phyloP scores from a whole-genome alignment of 176 grass and related monocot species.

The Oryza meyeriana region DNA sequence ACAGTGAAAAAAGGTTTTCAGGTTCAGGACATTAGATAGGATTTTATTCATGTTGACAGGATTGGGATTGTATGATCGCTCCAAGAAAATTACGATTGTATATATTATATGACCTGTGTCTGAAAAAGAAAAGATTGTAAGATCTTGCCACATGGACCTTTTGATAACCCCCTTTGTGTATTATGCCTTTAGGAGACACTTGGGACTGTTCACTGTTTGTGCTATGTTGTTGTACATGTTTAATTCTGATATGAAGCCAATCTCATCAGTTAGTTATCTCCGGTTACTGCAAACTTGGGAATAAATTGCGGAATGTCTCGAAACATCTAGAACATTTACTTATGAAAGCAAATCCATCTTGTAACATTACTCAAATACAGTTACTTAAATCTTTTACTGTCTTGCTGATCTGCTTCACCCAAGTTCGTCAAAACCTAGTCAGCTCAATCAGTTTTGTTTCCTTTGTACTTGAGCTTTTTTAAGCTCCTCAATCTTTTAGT shows the following conservation, averaged over 20 bases:
- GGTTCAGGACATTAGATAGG: neutral
- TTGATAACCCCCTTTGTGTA: neutral
- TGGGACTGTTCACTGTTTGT: neutral
- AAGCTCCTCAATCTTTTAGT: neutral
- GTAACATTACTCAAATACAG: neutral
- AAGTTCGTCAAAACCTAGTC: neutral
- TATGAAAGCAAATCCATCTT: neutral
- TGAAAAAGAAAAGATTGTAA: no score
- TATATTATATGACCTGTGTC: neutral
- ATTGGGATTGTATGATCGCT: neutral
- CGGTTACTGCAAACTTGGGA: neutral
- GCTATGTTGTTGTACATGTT: neutral
- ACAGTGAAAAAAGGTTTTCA: neutral
- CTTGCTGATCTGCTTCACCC: neutral
- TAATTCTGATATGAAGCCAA: neutral
- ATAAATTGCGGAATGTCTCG: neutral
- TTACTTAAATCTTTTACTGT: neutral
- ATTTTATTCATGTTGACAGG: neutral
- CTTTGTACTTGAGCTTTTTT: neutral
- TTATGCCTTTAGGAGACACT: neutral
- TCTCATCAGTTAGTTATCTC: neutral
- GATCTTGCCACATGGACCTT: no score
- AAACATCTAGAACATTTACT: neutral
- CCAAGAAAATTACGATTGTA: neutral
- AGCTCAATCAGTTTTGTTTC: slow-evolving; percentile 9